These are phyloP conservation scores for Tuber aestivum DNA, from an alignment of 495 filamentous ascomycete species.

Conservation along the genomic window DNA sequence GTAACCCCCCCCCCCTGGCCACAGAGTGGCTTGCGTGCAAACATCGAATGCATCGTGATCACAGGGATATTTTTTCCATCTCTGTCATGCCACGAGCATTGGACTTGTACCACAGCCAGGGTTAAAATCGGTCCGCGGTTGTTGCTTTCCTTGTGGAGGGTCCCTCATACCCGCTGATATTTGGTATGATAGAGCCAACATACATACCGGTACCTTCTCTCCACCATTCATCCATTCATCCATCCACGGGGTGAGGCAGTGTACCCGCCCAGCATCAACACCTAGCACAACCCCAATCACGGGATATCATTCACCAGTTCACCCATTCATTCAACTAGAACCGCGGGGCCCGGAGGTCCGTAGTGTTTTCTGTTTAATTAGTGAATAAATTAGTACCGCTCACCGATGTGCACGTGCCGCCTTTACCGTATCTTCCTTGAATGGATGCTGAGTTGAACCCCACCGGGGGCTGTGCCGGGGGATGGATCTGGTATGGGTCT, in stretches of 20 bases:
- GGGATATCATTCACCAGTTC: background rate
- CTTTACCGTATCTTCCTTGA: background rate
- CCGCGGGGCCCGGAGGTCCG: no score
- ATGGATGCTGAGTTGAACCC: background rate
- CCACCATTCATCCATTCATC: constrained; percentile 17
- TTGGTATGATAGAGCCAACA: background rate
- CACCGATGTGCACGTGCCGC: background rate
- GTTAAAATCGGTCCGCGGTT: no score
- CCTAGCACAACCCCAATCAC: constrained; percentile 6
- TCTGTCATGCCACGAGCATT: no score
- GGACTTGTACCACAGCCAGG: no score
- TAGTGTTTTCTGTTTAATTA: background rate
- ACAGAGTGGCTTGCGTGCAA: no score
- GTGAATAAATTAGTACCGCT: background rate
- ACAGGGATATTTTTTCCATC: no score
- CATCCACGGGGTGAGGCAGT: no score
- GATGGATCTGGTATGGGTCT: background rate
- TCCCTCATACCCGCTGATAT: background rate
- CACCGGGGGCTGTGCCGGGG: background rate
- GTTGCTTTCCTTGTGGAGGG: no score
- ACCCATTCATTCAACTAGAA: background rate
- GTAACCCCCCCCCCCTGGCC: no score
- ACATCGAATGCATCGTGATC: no score
- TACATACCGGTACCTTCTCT: background rate
- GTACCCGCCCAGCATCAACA: no score